phyloP scores from a whole-genome alignment of 169 alveolate genomes.

The Plasmodium vinckei region DNA sequence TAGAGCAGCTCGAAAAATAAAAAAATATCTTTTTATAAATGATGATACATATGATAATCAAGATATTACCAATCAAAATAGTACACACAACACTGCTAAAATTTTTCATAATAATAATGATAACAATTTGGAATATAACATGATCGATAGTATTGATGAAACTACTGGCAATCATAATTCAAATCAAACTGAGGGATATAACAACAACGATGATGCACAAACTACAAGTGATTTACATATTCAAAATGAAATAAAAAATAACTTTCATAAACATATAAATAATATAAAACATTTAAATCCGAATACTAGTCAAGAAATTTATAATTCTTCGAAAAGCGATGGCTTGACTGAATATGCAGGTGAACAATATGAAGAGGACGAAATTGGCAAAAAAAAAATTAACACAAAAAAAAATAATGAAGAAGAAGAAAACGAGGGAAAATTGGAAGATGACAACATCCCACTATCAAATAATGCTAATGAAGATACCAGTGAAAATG shows the following conservation, averaged over 20 bases:
- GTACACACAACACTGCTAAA: background rate
- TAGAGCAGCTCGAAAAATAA: constrained; percentile 80
- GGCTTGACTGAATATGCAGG: no score
- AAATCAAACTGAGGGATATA: background rate
- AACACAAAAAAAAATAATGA: background rate
- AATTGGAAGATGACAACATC: no score
- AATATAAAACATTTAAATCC: no score
- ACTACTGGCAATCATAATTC: background rate
- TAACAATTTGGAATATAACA: background rate
- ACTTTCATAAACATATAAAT: no score
- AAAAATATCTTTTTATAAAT: constrained; percentile 15
- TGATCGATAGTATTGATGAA: background rate
- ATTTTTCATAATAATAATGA: background rate
- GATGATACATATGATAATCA: background rate
- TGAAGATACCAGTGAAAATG: no score
- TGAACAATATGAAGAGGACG: background rate
- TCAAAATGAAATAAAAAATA: no score
- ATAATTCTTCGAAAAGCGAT: no score
- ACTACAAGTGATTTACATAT: no score
- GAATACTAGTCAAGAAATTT: no score
- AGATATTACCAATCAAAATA: background rate
- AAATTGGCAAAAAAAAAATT: background rate
- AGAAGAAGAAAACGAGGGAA: no score
- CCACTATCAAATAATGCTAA: no score
- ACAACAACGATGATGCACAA: no score